Percentiles rank a stretch among this genome's conserved stretches.
Evolutionary conservation across 2,329 filamentous ascomycete genomes (phyloP).

Genomic region (Cercospora zeae-maydis): DNA sequence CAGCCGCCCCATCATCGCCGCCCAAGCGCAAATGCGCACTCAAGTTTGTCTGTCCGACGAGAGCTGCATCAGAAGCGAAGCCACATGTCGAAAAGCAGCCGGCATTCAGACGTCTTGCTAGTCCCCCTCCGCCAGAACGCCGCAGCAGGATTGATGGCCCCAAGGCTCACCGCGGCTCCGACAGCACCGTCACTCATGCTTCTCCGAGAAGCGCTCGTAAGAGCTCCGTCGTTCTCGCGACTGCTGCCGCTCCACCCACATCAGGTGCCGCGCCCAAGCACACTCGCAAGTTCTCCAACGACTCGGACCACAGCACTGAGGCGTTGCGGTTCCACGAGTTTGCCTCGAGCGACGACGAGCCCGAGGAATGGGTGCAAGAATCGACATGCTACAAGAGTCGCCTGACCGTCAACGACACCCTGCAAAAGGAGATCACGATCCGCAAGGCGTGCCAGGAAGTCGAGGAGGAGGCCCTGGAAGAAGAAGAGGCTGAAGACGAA

Average conservation of each 20-base stretch:
- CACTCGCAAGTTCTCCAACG: conserved; percentile 28
- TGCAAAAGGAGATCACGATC: conserved; percentile 85
- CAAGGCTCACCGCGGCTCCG: conserved; percentile 47
- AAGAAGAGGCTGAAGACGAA: conserved; percentile 49
- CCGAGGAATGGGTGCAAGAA: conserved; percentile 89
- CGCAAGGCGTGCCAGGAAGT: conserved; percentile 82
- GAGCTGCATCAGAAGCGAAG: conserved; percentile 42
- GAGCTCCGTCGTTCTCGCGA: conserved; percentile 26
- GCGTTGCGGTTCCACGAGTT: conserved; percentile 80
- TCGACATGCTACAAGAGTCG: conserved; percentile 61
- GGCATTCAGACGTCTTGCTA: conserved; percentile 35
- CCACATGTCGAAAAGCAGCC: conserved; percentile 27
- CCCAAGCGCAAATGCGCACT: conserved; percentile 60
- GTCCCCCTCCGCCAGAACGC: conserved; percentile 41
- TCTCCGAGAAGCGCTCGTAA: conserved; percentile 47
- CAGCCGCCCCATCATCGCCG: conserved; percentile 33
- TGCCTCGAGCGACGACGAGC: conserved; percentile 72
- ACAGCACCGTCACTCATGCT: conserved; percentile 49
- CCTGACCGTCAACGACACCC: conserved; percentile 83
- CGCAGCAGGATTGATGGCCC: conserved; percentile 12
- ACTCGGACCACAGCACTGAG: conserved; percentile 48
- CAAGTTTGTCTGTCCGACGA: conserved; percentile 70
- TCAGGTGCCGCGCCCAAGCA: conserved; percentile 35
- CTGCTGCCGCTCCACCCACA: conserved; percentile 14
- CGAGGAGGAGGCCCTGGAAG: conserved; percentile 78